Evolutionary conservation across 345 rosid genomes (phyloP), one percentile per base, ranked within the genome.

Genomic region (Boechera divaricarpa): DNA sequence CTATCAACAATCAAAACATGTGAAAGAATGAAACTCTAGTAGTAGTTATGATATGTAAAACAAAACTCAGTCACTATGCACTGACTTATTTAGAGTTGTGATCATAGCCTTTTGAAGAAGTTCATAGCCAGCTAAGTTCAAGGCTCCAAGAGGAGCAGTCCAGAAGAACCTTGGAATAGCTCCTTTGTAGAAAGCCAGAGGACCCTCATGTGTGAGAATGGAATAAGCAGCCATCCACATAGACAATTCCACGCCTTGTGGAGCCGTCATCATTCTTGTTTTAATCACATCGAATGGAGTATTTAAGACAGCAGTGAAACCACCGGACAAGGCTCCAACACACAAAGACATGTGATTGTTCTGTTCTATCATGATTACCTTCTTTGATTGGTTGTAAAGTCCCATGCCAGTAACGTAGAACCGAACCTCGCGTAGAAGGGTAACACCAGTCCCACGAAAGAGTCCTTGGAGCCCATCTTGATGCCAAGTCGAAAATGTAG

Each of bases 211-310:
- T 9, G 83, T 89, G 29, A 89, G 65, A 75, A 94, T 88, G 7
- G 97, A 88, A 74, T 83, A 74, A 7, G 90, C 92, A 18, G 90
- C 89, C 82, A 86, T 62, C 41, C 88, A 79, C 97, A 94, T 94
- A 0, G 98, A 83, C 38, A 92, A 16, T 2, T 93, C 60, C 74
- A 78, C 83, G 24, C 97, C 97, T 18, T 69, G 91, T n/a, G 90
- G 88, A 66, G 96, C 97, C 16, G 98, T 94, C 98, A 94, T 94
- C 97, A 89, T 92, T 80, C 97, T 84, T 10, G 97, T 94, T 81
- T 94, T 92, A 80, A 90, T 86, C 80, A 94, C 97, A 77, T 94
- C 98, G 10, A 94, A 90, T 4, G 97, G 98, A 3, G 98, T 94
- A 1, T 93, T 94, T 36, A 80, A 18, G 15, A 94, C 96, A 63